A percentile compares a stretch with the other conserved stretches of the same genome.
Conservation (phyloP, 768 basidiomycete genomes). For the Termitomyces sp. region DNA sequence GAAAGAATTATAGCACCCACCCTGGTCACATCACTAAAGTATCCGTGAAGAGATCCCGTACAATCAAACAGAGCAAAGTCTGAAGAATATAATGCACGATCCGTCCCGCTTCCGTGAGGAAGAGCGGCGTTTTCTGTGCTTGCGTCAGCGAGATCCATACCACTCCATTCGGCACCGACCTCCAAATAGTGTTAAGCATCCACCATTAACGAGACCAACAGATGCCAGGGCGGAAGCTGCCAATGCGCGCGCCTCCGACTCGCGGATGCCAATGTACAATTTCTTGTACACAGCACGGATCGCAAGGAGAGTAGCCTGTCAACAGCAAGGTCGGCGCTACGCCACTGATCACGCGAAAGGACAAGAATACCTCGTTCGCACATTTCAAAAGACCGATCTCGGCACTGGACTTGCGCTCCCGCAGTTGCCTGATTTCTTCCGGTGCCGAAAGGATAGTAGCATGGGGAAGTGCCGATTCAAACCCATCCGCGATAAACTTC, state of each 20-base stretch:
- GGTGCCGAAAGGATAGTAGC: slow-evolving; percentile 45
- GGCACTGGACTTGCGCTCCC: slow-evolving; percentile 68
- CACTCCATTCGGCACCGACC: slow-evolving; percentile 31
- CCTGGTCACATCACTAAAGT: slow-evolving; percentile 74
- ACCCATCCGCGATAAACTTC: slow-evolving; percentile 60
- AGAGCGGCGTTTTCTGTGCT: slow-evolving; percentile 75
- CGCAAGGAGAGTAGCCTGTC: slow-evolving; percentile 71
- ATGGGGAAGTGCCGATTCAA: slow-evolving; percentile 37
- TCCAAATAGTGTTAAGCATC: slow-evolving; percentile 72
- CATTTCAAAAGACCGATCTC: slow-evolving; percentile 73
- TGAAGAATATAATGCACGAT: slow-evolving; percentile 44
- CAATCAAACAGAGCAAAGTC: slow-evolving; percentile 78
- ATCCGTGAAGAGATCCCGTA: slow-evolving; percentile 67
- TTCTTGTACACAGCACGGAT: slow-evolving; percentile 58
- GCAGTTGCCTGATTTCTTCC: slow-evolving; percentile 46
- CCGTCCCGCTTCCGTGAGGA: slow-evolving; percentile 77
- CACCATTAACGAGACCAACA: slow-evolving; percentile 55
- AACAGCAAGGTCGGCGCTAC: slow-evolving; percentile 1
- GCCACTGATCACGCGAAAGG: background rate
- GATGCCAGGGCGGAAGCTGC: slow-evolving; percentile 47
- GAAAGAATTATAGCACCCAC: slow-evolving; percentile 28
- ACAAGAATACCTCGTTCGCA: slow-evolving; percentile 61
- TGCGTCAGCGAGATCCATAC: background rate
- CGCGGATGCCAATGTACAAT: slow-evolving; percentile 68
- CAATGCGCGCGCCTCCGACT: slow-evolving; percentile 63